These are phyloP conservation scores for Eucalyptus dawsonii DNA, from an alignment of 345 rosid genomes.

Conservation along the genomic window DNA sequence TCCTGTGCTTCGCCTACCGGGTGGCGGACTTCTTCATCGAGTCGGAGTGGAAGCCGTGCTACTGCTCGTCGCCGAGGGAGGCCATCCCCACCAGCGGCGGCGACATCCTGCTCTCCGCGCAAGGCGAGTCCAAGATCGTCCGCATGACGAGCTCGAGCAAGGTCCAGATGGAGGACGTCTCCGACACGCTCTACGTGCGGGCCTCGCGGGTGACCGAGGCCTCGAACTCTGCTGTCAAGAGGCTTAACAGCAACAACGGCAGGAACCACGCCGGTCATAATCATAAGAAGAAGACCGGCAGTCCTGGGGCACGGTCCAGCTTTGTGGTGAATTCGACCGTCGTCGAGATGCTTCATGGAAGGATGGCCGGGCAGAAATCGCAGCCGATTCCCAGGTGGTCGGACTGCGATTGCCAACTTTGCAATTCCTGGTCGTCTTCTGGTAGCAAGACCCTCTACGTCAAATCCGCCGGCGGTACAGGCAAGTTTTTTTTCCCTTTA, in stretches of 20 bases:
- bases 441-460: conserved; percentile 19
- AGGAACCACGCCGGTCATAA: conserved; percentile 12
- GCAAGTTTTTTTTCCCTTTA: background rate
- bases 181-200: conserved; percentile 33
- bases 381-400: conserved; percentile 33
- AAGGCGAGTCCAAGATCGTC: conserved; percentile 24
- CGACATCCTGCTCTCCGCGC: conserved; percentile 23
- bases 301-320: conserved; percentile 23
- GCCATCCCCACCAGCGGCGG: conserved; percentile 10
- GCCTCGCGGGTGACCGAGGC: conserved; percentile 13
- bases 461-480: conserved; percentile 17
- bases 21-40: conserved; percentile 23
- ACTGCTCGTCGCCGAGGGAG: conserved; percentile 17
- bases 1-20: conserved; percentile 17
- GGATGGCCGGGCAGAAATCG: conserved; percentile 22
- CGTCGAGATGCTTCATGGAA: conserved; percentile 65
- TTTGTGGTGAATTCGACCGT: conserved; percentile 52
- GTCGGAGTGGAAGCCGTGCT: conserved; percentile 36
- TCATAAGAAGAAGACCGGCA: conserved; percentile 13
- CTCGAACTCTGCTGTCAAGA: conserved; percentile 3
- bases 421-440: conserved; percentile 20
- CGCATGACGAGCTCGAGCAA: conserved; percentile 9
- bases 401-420: conserved; percentile 28
- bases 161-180: conserved; percentile 27
- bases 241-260: conserved; percentile 4